A percentile compares a stretch with the other conserved stretches of the same genome.
Evolutionary conservation across 192 early-diverging fungal genomes (phyloP).

Genomic region (Dissophora globulifera): DNA sequence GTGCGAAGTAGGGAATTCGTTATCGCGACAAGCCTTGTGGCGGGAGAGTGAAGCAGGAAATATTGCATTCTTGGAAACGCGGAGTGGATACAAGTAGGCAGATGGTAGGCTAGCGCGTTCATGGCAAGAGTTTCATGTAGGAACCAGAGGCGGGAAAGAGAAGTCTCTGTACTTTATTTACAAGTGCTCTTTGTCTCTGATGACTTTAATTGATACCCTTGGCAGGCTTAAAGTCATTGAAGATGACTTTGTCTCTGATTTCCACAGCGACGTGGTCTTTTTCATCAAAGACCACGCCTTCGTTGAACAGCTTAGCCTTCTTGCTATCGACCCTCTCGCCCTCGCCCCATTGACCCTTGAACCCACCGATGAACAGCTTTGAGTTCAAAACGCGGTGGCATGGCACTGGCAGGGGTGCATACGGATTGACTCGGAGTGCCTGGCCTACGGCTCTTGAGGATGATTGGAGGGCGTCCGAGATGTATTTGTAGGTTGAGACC

Average conservation of each 20-base stretch:
- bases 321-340: constrained; percentile 73
- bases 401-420: constrained; percentile 73
- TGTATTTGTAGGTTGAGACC: constrained; percentile 74
- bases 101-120: too few species aligned
- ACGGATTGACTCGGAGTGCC: constrained; percentile 75
- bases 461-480: constrained; percentile 69
- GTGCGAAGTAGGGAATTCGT: too few species aligned
- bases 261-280: constrained; percentile 55
- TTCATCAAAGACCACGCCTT: constrained; percentile 71
- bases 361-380: constrained; percentile 75
- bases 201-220: too few species aligned
- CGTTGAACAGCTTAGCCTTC: constrained; percentile 70
- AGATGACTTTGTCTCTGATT: constrained; percentile 59
- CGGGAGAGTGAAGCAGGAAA: too few species aligned
- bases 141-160: too few species aligned
- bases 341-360: constrained; percentile 69
- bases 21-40: too few species aligned
- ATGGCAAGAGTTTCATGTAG: too few species aligned
- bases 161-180: too few species aligned
- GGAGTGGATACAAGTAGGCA: too few species aligned
- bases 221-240: constrained; percentile 58
- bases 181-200: too few species aligned
- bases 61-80: too few species aligned
- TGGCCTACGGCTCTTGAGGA: constrained; percentile 74
- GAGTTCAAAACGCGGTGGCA: constrained; percentile 77